Percentiles rank a stretch among this genome's conserved stretches.
Evolutionary conservation across 179 eudicot genomes (phyloP).

Genomic region (Spergularia azorica): DNA sequence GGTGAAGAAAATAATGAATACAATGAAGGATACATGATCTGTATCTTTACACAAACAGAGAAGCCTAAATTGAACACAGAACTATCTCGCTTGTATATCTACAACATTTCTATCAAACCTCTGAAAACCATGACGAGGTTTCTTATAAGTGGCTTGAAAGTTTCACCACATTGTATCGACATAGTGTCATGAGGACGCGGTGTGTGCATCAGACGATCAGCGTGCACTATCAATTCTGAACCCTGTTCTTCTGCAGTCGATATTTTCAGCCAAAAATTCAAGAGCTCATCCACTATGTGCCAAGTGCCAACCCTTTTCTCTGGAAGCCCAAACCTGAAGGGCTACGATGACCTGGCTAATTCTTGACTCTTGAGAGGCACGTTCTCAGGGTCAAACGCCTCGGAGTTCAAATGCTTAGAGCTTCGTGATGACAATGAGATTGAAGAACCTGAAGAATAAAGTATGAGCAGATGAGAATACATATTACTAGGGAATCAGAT

Average conservation of each 20-base stretch:
- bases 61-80: conserved; percentile 5
- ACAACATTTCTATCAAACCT: conserved; percentile 20
- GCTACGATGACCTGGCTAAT: conserved; percentile 27
- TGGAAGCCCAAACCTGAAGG: not conserved
- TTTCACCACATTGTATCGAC: conserved; percentile 14
- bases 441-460: conserved; percentile 30
- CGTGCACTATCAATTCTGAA: not conserved
- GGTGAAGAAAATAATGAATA: conserved; percentile 4
- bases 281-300: conserved; percentile 11
- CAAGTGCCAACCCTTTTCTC: conserved; percentile 3
- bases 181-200: not conserved
- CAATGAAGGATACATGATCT: not conserved
- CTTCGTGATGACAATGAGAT: conserved; percentile 35
- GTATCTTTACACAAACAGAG: conserved; percentile 18
- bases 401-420: conserved; percentile 43
- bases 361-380: conserved; percentile 55
- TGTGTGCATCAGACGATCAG: conserved; percentile 9
- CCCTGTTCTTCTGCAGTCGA: conserved; percentile 8
- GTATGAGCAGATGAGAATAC: conserved; percentile 3
- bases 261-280: not conserved
- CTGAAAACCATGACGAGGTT: not conserved
- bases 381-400: conserved; percentile 44
- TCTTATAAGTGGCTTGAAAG: not conserved
- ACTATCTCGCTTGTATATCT: conserved; percentile 15
- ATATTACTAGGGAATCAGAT: not conserved